Evolutionary conservation across 108 stramenopile species (phyloP).

Genomic region (Tribonema minus): DNA sequence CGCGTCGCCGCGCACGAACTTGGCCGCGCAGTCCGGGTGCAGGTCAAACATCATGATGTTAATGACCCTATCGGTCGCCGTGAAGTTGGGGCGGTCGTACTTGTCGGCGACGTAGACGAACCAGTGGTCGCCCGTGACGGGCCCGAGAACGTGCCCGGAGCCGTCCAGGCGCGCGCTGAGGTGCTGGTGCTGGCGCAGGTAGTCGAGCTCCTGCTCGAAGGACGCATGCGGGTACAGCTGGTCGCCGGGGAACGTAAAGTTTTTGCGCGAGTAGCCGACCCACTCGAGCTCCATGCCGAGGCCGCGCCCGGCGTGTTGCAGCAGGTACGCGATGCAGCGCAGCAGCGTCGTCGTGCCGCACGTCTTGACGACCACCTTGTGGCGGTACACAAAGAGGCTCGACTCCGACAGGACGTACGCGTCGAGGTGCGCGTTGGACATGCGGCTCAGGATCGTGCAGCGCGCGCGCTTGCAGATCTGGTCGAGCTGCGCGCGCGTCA

Average conservation of each 20-base stretch:
- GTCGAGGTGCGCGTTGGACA: constrained; percentile 89
- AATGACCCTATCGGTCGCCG: constrained; percentile 84
- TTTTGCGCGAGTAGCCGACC: constrained; percentile 98
- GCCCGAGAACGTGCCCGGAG: constrained; percentile 94
- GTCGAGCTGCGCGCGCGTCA: constrained; percentile 75
- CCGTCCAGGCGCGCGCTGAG: constrained; percentile 85
- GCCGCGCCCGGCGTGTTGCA: constrained; percentile 68
- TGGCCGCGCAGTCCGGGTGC: constrained; percentile 73
- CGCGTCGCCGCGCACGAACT: constrained; percentile 65
- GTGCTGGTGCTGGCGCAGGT: constrained; percentile 76
- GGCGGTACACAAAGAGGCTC: constrained; percentile 94
- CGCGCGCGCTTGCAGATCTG: constrained; percentile 82
- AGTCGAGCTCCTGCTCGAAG: constrained; percentile 85
- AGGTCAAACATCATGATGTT: constrained; percentile 99
- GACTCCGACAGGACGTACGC: constrained; percentile 95
- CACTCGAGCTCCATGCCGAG: constrained; percentile 93
- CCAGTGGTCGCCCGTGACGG: constrained; percentile 97
- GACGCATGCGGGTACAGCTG: constrained; percentile 65
- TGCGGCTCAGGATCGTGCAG: constrained; percentile 85
- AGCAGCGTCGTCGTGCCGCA: constrained; percentile 99
- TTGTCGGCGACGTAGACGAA: constrained; percentile 98
- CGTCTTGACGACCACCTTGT: constrained; percentile 98
- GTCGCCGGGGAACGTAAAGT: constrained; percentile 85
- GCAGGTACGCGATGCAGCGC: constrained; percentile 81
- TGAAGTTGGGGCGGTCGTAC: constrained; percentile 69